These are phyloP conservation scores for Boletus speciosus DNA, from an alignment of 768 basidiomycete genomes.

Conservation along the genomic window DNA sequence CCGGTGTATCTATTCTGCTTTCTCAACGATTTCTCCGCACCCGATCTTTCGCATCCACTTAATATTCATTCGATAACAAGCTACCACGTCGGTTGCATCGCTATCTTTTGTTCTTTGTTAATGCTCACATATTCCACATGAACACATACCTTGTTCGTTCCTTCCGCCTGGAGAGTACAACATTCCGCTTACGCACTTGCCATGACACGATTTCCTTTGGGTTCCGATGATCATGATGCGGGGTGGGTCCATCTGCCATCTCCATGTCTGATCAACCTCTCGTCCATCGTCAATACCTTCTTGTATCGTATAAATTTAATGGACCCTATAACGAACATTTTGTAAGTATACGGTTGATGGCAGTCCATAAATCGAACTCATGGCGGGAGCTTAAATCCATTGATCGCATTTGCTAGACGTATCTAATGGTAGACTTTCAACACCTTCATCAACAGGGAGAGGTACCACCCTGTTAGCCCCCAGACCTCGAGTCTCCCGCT, in stretches of 20 bases:
- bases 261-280: slow-evolving; percentile 11
- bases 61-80: slow-evolving; percentile 20
- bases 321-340: background rate
- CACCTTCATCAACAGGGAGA: slow-evolving; percentile 56
- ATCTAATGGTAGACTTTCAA: slow-evolving; percentile 45
- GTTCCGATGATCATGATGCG: slow-evolving; percentile 11
- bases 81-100: slow-evolving; percentile 16
- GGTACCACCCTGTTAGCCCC: slow-evolving; percentile 85
- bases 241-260: slow-evolving; percentile 13
- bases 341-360: background rate
- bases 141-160: slow-evolving; percentile 12
- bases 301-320: slow-evolving; percentile 26
- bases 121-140: slow-evolving; percentile 25
- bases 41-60: slow-evolving; percentile 22
- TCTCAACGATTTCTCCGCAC: slow-evolving; percentile 12
- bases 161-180: slow-evolving; percentile 9
- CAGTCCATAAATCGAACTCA: background rate
- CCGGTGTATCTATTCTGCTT: slow-evolving; percentile 24
- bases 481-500: slow-evolving; percentile 64
- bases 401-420: background rate
- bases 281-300: slow-evolving; percentile 14
- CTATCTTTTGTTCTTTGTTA: slow-evolving; percentile 27
- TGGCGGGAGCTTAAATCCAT: background rate
- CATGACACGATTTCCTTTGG: slow-evolving; percentile 11
- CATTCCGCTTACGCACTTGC: slow-evolving; percentile 17